Evolutionary conservation across 345 rosid species (phyloP), one percentile per base, ranked within the genome.

Genomic region (Linum tenue): DNA sequence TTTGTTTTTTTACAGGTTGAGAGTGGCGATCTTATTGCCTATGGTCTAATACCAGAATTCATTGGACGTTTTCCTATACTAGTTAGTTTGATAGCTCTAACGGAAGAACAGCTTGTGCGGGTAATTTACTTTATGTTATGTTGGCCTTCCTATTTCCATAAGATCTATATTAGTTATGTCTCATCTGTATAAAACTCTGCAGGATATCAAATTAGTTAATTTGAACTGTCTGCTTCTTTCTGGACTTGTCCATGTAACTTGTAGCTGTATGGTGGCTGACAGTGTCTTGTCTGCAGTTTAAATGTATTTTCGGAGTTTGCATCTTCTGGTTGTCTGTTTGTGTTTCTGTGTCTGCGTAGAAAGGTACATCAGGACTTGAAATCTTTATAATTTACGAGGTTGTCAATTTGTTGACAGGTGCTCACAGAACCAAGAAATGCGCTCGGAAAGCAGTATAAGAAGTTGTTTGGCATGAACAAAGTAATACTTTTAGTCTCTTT

Each of bases 11-110:
- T 22, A 22, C 84, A 90, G 97, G 96, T 84, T 65, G 98, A 92
- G 76, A 90, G 98, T 79, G 68, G 84, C 7, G 97, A 92, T 82
- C 96, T 92, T 55, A 84, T 87, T 65, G 87, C 97, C 39, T 92
- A 92, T 67, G 98, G 98, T 48, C 98, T 92, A 68, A 92, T 92
- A 78, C 98, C 98, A 2, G 98, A 92, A 80, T 92, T 90, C 77
- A 82, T 92, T 66, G 98, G 98, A 59, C 96, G 97, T 40, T 90
- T 92, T 74, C 96, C 97, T 14, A 84, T 92, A 72, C 58, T 92
- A 79, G 97, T 88, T 77, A 86, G 96, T 77, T 88, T 92, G 81
- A 80, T 83, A 68, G 91, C 97, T 77, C 82, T 92, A 63, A 82
- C 96, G 2, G 97, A 92, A 78, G 96, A 92, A 60, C 95, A 92